Conservation (phyloP, 2,329 filamentous ascomycete species). For the Alternaria atra region DNA sequence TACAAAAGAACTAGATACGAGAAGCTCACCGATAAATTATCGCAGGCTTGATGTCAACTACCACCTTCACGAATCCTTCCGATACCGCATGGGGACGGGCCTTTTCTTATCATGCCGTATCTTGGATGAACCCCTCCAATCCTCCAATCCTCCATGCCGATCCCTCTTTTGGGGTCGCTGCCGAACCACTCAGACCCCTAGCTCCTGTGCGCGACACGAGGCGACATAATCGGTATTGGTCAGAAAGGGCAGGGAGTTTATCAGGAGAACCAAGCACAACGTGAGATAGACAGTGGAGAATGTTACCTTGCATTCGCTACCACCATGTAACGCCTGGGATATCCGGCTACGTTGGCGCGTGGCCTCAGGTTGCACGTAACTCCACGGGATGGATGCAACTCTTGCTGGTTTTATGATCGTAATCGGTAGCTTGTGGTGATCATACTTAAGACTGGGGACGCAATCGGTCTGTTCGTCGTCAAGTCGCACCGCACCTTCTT, state of each 20-base stretch:
- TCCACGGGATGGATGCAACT: slow-evolving; percentile 21
- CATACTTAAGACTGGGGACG: slow-evolving; percentile 17
- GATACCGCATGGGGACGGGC: slow-evolving; percentile 11
- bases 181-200: slow-evolving; percentile 19
- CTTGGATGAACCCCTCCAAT: slow-evolving; percentile 14
- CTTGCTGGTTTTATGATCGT: slow-evolving; percentile 3
- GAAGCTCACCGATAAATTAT: neutral
- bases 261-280: slow-evolving; percentile 2
- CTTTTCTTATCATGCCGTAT: slow-evolving; percentile 23
- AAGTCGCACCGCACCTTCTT: slow-evolving; percentile 1
- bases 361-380: slow-evolving; percentile 22
- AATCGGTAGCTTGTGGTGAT: neutral
- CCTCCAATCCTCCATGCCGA: slow-evolving; percentile 12
- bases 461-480: neutral
- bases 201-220: neutral
- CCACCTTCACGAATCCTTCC: neutral
- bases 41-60: slow-evolving; percentile 2
- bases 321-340: slow-evolving; percentile 7
- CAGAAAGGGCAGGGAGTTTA: slow-evolving; percentile 11
- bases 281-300: slow-evolving; percentile 17
- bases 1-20: neutral
- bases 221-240: slow-evolving; percentile 15
- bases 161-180: slow-evolving; percentile 17
- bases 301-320: slow-evolving; percentile 21
- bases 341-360: slow-evolving; percentile 5